phyloP scores from a whole-genome alignment of 495 filamentous ascomycete species.

The Trichoderma gamsii region DNA sequence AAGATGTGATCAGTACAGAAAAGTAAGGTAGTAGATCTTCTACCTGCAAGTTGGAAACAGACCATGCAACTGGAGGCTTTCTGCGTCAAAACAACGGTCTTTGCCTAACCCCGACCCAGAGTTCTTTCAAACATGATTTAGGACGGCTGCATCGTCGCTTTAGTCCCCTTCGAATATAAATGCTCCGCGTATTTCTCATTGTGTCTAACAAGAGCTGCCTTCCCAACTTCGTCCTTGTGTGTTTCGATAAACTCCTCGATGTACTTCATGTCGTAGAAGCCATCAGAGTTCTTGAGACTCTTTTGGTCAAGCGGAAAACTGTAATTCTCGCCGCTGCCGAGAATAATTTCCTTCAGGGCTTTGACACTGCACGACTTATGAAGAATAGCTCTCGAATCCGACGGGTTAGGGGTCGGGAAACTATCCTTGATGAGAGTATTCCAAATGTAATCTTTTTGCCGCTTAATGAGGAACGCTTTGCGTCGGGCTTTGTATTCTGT shows the following conservation, averaged over 20 bases:
- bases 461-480: conserved; percentile 27
- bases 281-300: conserved; percentile 7
- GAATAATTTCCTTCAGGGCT: conserved; percentile 12
- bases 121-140: background rate
- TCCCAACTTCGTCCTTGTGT: background rate
- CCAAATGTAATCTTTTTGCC: conserved; percentile 24
- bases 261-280: background rate
- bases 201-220: background rate
- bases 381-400: background rate
- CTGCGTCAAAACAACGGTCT: background rate
- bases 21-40: background rate
- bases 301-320: background rate
- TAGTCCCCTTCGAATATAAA: background rate
- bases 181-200: background rate
- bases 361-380: background rate
- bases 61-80: background rate
- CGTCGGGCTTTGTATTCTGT: conserved; percentile 24
- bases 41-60: background rate
- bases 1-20: background rate
- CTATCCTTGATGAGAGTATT: conserved; percentile 32
- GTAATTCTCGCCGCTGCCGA: conserved; percentile 2
- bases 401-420: conserved; percentile 20
- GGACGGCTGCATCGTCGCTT: background rate
- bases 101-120: background rate
- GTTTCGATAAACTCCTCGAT: background rate